phyloP scores from a whole-genome alignment of 2,329 filamentous ascomycete species.

The Chalaropsis thielavioides region DNA sequence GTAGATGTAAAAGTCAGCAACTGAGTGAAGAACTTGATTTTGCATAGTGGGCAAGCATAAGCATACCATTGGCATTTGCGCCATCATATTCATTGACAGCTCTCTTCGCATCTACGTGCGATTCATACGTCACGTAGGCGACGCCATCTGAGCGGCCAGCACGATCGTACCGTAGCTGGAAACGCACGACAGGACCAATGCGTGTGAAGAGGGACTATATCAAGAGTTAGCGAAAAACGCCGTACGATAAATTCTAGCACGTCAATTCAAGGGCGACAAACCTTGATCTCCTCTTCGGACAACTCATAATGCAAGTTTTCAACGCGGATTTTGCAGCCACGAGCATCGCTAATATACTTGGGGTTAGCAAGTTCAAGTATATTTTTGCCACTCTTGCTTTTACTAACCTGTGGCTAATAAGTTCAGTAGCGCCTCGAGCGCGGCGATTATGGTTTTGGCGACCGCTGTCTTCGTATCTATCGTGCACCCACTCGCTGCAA shows the following conservation, averaged over 20 bases:
- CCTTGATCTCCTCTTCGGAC: conserved; percentile 67
- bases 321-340: conserved; percentile 60
- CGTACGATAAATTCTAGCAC: not conserved
- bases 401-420: conserved; percentile 10
- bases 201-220: conserved; percentile 46
- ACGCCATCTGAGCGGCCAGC: conserved; percentile 76
- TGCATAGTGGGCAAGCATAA: not conserved
- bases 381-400: not conserved
- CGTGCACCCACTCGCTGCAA: conserved; percentile 79
- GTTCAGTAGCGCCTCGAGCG: conserved; percentile 27
- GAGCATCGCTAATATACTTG: conserved; percentile 30
- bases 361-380: not conserved
- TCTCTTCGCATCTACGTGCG: conserved; percentile 52
- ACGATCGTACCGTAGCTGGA: conserved; percentile 70
- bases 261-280: conserved; percentile 26
- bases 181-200: conserved; percentile 56
- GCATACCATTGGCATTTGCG: conserved; percentile 67
- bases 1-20: not conserved
- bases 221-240: not conserved
- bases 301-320: conserved; percentile 90
- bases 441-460: conserved; percentile 30
- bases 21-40: not conserved
- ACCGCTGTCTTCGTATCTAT: conserved; percentile 67
- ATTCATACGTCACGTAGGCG: conserved; percentile 70
- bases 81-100: conserved; percentile 74